These are phyloP conservation scores for Hebeloma cylindrosporum DNA, from an alignment of 768 basidiomycete genomes.

Conservation along the genomic window DNA sequence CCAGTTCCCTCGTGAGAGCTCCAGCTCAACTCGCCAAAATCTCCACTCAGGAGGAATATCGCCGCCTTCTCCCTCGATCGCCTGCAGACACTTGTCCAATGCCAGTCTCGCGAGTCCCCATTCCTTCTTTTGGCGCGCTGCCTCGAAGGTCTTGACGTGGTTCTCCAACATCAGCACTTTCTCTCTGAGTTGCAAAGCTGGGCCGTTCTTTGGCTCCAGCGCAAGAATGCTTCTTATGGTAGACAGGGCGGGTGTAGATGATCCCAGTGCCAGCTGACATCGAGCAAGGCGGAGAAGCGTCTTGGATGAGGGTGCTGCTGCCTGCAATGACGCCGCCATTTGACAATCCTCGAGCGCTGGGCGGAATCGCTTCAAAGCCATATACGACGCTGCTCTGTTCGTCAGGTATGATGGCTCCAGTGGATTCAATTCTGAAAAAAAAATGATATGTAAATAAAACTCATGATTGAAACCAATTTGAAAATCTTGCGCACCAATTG, in stretches of 20 bases:
- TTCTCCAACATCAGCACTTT: conserved; percentile 61
- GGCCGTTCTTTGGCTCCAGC: conserved; percentile 60
- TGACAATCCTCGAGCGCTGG: conserved; percentile 80
- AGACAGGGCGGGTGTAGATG: conserved; percentile 63
- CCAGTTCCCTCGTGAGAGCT: conserved; percentile 68
- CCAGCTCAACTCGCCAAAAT: conserved; percentile 74
- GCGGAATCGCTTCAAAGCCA: conserved; percentile 76
- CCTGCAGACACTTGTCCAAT: conserved; percentile 72
- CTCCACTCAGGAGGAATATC: conserved; percentile 82
- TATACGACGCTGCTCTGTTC: conserved; percentile 85
- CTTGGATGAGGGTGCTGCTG: conserved; percentile 61
- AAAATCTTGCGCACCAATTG: conserved; percentile 51
- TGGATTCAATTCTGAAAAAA: conserved; percentile 51
- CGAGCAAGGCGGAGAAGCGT: conserved; percentile 81
- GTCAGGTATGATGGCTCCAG: conserved; percentile 76
- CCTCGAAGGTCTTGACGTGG: conserved; percentile 65
- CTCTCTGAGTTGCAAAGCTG: conserved; percentile 59
- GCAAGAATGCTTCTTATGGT: conserved; percentile 61
- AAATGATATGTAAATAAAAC: conserved; percentile 3
- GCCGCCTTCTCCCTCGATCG: conserved; percentile 72
- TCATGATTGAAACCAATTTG: neutral
- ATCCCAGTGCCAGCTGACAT: conserved; percentile 81
- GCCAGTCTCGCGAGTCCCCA: conserved; percentile 82
- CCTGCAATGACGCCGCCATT: conserved; percentile 64
- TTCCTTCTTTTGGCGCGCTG: conserved; percentile 56